A percentile compares a stretch with the other conserved stretches of the same genome.
Evolutionary conservation across 805 yeast genomes (phyloP).

Genomic region (Candida oleophila): DNA sequence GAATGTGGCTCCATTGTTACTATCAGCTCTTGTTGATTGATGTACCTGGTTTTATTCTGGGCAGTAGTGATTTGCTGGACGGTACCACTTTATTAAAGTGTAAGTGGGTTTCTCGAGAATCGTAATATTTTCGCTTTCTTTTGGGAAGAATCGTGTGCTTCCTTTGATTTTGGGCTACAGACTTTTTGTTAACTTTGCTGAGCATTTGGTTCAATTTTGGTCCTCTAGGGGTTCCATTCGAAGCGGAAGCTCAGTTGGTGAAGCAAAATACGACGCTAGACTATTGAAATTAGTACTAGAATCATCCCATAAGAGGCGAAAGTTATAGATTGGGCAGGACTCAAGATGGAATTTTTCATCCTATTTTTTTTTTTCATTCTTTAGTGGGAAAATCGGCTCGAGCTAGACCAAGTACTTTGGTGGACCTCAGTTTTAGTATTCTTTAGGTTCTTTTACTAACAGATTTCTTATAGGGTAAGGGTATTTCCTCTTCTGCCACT

Average conservation of each 20-base stretch:
- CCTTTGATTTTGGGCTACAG: too few species aligned
- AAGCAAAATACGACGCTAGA: too few species aligned
- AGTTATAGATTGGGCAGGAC: too few species aligned
- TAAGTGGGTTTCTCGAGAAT: background rate
- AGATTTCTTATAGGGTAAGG: conserved; percentile 75
- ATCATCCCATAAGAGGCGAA: too few species aligned
- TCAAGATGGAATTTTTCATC: background rate
- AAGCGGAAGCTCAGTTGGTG: too few species aligned
- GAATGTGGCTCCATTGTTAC: background rate
- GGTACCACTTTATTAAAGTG: conserved; percentile 5
- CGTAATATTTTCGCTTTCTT: too few species aligned
- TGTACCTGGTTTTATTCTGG: background rate
- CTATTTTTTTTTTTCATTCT: background rate
- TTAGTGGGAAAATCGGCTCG: too few species aligned
- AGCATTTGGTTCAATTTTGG: too few species aligned
- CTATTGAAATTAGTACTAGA: too few species aligned
- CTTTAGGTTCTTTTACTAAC: conserved; percentile 39
- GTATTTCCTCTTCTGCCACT: conserved; percentile 97
- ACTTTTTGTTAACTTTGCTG: too few species aligned
- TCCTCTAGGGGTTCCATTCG: too few species aligned
- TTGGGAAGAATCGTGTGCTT: too few species aligned
- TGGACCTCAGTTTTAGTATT: background rate
- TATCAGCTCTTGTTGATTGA: conserved; percentile 5
- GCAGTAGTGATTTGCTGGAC: conserved; percentile 2
- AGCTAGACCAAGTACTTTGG: background rate